These are phyloP conservation scores for Xylariales sp. DNA, from an alignment of 2,329 filamentous ascomycete genomes.

Conservation along the genomic window DNA sequence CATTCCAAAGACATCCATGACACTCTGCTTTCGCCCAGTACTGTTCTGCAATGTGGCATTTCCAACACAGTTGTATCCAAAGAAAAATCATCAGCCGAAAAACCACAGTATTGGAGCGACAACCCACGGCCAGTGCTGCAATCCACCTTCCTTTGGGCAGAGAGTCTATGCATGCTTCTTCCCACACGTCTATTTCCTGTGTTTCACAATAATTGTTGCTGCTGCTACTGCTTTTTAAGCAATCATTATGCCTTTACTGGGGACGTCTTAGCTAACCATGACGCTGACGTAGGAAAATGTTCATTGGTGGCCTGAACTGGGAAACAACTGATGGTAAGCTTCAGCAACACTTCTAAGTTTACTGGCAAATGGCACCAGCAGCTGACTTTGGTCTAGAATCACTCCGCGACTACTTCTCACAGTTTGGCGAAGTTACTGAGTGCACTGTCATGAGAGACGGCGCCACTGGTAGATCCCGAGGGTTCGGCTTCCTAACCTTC, in stretches of 20 bases:
- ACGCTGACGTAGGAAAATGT: slow-evolving; percentile 80
- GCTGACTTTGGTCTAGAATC: slow-evolving; percentile 61
- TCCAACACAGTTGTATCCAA: slow-evolving; percentile 12
- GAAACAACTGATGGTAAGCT: slow-evolving; percentile 93
- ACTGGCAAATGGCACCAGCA: background rate
- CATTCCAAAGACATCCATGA: slow-evolving; percentile 6
- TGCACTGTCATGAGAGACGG: slow-evolving; percentile 99
- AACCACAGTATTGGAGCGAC: too few species aligned
- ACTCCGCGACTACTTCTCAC: slow-evolving; percentile 92
- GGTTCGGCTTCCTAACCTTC: slow-evolving; percentile 97
- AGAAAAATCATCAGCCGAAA: too few species aligned
- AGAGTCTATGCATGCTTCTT: too few species aligned
- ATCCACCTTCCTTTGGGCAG: too few species aligned
- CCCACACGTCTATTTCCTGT: too few species aligned
- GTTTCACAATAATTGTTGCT: too few species aligned
- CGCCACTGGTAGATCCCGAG: slow-evolving; percentile 85
- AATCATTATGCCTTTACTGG: too few species aligned
- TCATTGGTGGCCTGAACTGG: slow-evolving; percentile 98
- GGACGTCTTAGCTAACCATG: slow-evolving; percentile 18
- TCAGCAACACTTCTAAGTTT: slow-evolving; percentile 8
- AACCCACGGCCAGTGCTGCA: too few species aligned
- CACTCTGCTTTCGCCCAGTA: background rate
- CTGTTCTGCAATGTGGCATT: background rate
- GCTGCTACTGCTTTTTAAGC: too few species aligned
- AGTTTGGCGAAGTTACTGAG: slow-evolving; percentile 95